Evolutionary conservation across 345 rosid species (phyloP).

Genomic region (Draba incana): DNA sequence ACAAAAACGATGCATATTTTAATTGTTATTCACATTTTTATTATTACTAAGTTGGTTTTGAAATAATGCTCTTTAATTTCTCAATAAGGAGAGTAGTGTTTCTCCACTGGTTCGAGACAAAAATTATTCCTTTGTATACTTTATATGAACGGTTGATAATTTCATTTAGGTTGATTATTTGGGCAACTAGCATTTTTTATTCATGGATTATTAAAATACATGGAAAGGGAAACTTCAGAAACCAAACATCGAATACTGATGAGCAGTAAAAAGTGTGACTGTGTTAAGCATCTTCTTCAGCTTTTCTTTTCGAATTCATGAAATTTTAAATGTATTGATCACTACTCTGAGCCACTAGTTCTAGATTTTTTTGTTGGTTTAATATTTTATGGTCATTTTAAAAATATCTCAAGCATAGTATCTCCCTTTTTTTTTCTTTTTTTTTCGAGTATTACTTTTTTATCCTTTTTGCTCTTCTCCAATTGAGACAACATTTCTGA

Average conservation of each 20-base stretch:
- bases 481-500: too few relatives aligned
- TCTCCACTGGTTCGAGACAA: conserved; percentile 23
- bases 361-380: background rate
- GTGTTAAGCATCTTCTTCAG: conserved; percentile 36
- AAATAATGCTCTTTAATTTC: background rate
- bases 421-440: background rate
- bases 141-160: conserved; percentile 25
- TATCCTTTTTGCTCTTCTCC: too few relatives aligned
- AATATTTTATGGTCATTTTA: too few relatives aligned
- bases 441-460: too few relatives aligned
- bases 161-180: conserved; percentile 20
- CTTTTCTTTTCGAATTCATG: conserved; percentile 31
- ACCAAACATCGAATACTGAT: conserved; percentile 40
- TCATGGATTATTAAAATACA: conserved; percentile 18
- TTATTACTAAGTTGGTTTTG: background rate
- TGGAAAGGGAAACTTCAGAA: conserved; percentile 32
- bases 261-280: conserved; percentile 29
- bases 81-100: conserved; percentile 21
- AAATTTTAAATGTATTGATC: conserved; percentile 29
- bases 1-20: conserved; percentile 3
- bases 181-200: conserved; percentile 23
- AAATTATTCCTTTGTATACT: conserved; percentile 19
- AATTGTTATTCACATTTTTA: too few relatives aligned
- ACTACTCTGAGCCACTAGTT: conserved; percentile 33
- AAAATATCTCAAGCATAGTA: conserved; percentile 9